Percentiles rank a stretch among this genome's conserved stretches.
phyloP scores from a whole-genome alignment of 805 yeast genomes.

The Phaffomyces opuntiae region DNA sequence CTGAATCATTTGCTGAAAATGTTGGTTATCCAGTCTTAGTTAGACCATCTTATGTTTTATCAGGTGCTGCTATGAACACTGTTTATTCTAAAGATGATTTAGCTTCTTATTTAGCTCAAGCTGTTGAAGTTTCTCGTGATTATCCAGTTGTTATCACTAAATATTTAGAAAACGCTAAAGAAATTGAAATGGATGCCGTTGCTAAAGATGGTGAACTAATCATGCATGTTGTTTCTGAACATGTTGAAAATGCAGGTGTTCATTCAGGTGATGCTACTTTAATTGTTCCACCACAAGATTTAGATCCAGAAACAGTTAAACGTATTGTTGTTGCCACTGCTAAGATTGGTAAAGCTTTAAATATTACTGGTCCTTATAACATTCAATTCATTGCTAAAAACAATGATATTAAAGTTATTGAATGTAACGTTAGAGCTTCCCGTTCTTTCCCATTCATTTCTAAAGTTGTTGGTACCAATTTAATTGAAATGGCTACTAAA shows the following conservation, averaged over 20 bases:
- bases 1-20: constrained; percentile 83
- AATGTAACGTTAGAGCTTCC: constrained; percentile 98
- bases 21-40: constrained; percentile 93
- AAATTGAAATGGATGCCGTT: constrained; percentile 98
- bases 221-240: constrained; percentile 97
- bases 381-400: constrained; percentile 96
- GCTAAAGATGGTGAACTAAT: constrained; percentile 90
- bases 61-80: constrained; percentile 99
- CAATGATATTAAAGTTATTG: constrained; percentile 94
- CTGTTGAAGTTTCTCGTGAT: constrained; percentile 95
- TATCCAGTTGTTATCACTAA: constrained; percentile 97
- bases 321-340: constrained; percentile 94
- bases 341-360: constrained; percentile 89
- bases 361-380: constrained; percentile 95
- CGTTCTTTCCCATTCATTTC: constrained; percentile 98
- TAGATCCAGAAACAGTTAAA: constrained; percentile 83
- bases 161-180: constrained; percentile 94
- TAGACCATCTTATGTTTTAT: constrained; percentile 93
- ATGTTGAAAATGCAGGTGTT: constrained; percentile 98
- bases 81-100: constrained; percentile 86
- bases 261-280: constrained; percentile 99
- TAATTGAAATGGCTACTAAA: constrained; percentile 95
- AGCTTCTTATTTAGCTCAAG: constrained; percentile 82
- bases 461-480: constrained; percentile 92
- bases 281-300: constrained; percentile 94